These are phyloP conservation scores for Nakazawaea peltata DNA, from an alignment of 805 yeast species.

Conservation along the genomic window DNA sequence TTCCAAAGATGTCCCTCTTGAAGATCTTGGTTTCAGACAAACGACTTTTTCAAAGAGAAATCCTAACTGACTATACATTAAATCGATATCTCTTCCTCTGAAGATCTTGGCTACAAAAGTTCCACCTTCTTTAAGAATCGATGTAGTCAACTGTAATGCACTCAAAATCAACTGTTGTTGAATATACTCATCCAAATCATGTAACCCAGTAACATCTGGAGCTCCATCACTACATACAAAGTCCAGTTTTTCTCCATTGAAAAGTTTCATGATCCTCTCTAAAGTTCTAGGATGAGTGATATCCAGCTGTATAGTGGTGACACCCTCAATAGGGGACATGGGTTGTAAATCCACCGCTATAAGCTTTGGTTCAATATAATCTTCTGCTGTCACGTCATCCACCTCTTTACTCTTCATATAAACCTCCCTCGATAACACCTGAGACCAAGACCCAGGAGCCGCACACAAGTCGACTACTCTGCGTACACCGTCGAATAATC, in stretches of 20 bases:
- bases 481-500: constrained; percentile 60
- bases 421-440: constrained; percentile 73
- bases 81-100: constrained; percentile 91
- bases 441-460: constrained; percentile 99
- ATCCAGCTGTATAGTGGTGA: constrained; percentile 88
- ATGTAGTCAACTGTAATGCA: constrained; percentile 87
- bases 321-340: constrained; percentile 93
- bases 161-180: constrained; percentile 91
- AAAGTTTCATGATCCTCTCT: constrained; percentile 62
- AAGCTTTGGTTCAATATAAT: constrained; percentile 48
- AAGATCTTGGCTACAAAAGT: constrained; percentile 93
- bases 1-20: constrained; percentile 90
- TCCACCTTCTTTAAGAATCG: constrained; percentile 84
- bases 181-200: constrained; percentile 92
- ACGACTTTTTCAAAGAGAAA: constrained; percentile 77
- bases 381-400: constrained; percentile 21
- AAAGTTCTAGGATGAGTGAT: constrained; percentile 94
- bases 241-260: constrained; percentile 91
- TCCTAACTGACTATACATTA: constrained; percentile 88
- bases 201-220: constrained; percentile 96
- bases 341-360: constrained; percentile 97
- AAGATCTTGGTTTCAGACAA: constrained; percentile 94
- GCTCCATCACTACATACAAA: constrained; percentile 97
- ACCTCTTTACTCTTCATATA: constrained; percentile 29
- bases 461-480: constrained; percentile 97